These are phyloP conservation scores for Angomonas desouzai DNA, from an alignment of 208 protist genomes.

Conservation along the genomic window DNA sequence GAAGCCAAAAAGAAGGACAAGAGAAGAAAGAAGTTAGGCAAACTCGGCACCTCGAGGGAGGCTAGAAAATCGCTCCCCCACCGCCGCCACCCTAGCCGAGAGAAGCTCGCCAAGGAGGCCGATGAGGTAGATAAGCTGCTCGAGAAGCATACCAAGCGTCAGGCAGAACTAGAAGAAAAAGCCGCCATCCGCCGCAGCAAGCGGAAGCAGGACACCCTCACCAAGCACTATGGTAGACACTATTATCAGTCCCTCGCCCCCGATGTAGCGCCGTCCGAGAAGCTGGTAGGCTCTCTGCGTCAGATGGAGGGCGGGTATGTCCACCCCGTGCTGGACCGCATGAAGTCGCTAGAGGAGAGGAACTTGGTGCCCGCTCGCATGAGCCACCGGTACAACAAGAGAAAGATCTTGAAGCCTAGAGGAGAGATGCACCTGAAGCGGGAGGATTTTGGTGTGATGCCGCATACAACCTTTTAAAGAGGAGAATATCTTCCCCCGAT, in stretches of 20 bases:
- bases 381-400: conserved; percentile 86
- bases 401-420: conserved; percentile 86
- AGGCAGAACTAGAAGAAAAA: conserved; percentile 34
- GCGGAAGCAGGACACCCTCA: conserved; percentile 49
- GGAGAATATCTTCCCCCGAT: too few relatives aligned
- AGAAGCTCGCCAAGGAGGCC: conserved; percentile 39
- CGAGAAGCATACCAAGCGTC: conserved; percentile 24
- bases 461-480: conserved; percentile 79
- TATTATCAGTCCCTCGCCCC: conserved; percentile 74
- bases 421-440: conserved; percentile 80
- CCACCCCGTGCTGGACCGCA: conserved; percentile 73
- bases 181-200: conserved; percentile 39
- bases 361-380: conserved; percentile 85
- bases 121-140: conserved; percentile 57
- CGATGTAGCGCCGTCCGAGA: conserved; percentile 64
- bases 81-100: conserved; percentile 74
- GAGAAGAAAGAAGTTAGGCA: conserved; percentile 47
- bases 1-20: conserved; percentile 44
- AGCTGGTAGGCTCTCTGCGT: conserved; percentile 79
- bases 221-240: conserved; percentile 85
- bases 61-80: conserved; percentile 43
- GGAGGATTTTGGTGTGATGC: conserved; percentile 75
- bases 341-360: conserved; percentile 90
- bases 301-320: conserved; percentile 70
- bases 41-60: conserved; percentile 29